Base-by-base conservation (phyloP, 2,329 filamentous ascomycete genomes). In the Nannizziopsis barbatae region DNA sequence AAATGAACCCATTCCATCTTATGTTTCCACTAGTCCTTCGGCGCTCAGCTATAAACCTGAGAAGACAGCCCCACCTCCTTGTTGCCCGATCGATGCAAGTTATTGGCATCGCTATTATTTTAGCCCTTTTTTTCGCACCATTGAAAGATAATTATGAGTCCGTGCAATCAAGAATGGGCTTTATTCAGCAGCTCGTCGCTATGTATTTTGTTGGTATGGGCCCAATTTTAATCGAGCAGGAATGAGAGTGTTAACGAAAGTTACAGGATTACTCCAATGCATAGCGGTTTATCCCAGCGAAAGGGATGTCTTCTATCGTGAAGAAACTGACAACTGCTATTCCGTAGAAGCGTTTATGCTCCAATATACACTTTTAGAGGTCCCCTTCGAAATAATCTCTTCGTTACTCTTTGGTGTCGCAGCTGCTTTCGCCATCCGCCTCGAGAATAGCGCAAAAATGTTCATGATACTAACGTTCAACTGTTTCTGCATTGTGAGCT, bases 261-360 rank as follows among this genome's bases (percentile, higher is more conserved):
- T 7, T 49, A 44, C 0, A 76, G 84, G 84, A 22, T 86, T 88
- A 83, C 72, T 88, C 10, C 83, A 88, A 62, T 87, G 87, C 57
- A 80, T 87, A 3, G 81, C 83, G 2, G 73, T 85, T 6, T 87
- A 87, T 58, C 84, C 84, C 0, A 69, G 69, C 36, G 84, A 87
- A 59, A 74, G 82, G 3, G 82, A 86, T 49, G 83, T 87, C 0
- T 88, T 87, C 61, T 86, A 87, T 59, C 76, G 81, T 55, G 84
- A 89, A 65, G 76, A 84, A 56, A 81, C 82, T 52, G 84, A 89
- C 61, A 75, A 77, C 5, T 79, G 83, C 1, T 89, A 89, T 59
- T 72, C 78, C 3, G 76, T 82, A 1, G 80, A 84, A 54, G 78
- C 81, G 0, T 88, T 89, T 65, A 73, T 87, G 20, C 65, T 79